Base-by-base conservation (phyloP, 768 basidiomycete genomes). In the Mycena epipterygia region DNA sequence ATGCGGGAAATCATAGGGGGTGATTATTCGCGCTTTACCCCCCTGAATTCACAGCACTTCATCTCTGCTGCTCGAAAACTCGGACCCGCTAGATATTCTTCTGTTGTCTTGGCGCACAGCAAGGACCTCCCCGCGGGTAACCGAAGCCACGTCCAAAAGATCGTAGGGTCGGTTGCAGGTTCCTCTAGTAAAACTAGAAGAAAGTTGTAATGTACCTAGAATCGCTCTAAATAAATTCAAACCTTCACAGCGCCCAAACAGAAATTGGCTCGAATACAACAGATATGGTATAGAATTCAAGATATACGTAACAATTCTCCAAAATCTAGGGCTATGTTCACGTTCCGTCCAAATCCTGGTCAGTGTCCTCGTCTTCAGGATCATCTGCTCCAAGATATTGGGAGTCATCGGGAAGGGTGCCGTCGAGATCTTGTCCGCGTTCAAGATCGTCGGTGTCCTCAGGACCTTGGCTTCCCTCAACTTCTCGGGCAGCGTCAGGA, bases 11-110 rank as follows among this genome's bases (percentile, higher is more conserved):
- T 53, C 29, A 67, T 79, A 19, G 87, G 82, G 5, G 89, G 89
- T 32, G 85, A 89, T 71, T 92, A 91, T 73, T 79, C 84, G 19
- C 83, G 83, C 41, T 88, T 86, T 70, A 76, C 85, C 51, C 80
- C 83, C 12, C 64, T 67, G 14, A 52, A 72, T 29, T 72, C 77
- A 11, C 71, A 74, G 49, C 74, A 79, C 64, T 84, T 76, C 51
- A 56, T 76, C 27, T 74, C 75, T 12, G 63, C 78, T 41, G 77
- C 78, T 42, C 71, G 72, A 41, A 68, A 79, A 56, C 76, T 86
- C n/a, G 83, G 84, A 44, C 83, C 88, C 7, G 62, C 85, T 32
- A 81, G 82, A 35, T 80, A 84, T 25, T 87, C 88, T 25, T 78
- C 78, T 16, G 78, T 87, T 27, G 77, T 80, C 53, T 77, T 91